phyloP scores from a whole-genome alignment of 2,329 filamentous ascomycete genomes.

The Phyllosticta capitalensis region DNA sequence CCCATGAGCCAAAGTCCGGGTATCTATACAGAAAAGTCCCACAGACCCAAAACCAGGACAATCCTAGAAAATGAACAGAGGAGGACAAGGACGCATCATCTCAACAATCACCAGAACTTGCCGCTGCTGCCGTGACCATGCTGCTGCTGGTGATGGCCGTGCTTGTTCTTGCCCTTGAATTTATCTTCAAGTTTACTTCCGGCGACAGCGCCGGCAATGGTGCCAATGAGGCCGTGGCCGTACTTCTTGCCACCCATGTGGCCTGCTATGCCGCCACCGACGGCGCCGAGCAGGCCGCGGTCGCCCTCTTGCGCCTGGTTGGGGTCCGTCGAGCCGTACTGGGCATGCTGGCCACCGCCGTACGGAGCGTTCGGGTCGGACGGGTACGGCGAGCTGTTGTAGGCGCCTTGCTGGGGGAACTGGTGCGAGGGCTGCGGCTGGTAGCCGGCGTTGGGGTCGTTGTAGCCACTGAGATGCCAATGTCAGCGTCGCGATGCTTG shows the following conservation, averaged over 20 bases:
- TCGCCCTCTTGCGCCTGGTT: constrained; percentile 42
- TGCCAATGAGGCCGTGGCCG: constrained; percentile 48
- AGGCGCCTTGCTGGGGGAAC: constrained; percentile 22
- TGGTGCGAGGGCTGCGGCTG: constrained; percentile 13
- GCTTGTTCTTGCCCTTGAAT: constrained; percentile 28
- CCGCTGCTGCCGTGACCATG: background rate
- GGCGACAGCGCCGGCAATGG: constrained; percentile 47
- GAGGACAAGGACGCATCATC: background rate
- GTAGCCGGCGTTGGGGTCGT: constrained; percentile 3
- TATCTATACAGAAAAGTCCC: background rate
- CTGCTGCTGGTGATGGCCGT: constrained; percentile 11
- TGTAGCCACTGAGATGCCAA: background rate
- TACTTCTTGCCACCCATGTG: constrained; percentile 47
- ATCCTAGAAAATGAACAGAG: background rate
- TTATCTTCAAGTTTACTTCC: constrained; percentile 48
- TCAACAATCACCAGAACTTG: constrained; percentile 1
- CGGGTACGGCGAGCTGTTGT: constrained; percentile 17
- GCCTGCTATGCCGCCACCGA: constrained; percentile 49
- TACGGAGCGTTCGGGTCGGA: constrained; percentile 19
- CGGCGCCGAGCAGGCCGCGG: constrained; percentile 47
- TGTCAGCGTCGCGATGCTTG: background rate
- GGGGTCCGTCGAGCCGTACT: constrained; percentile 28
- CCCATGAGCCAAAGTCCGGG: background rate
- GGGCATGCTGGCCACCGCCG: constrained; percentile 1
- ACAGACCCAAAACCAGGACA: background rate